Evolutionary conservation across 371 early-diverging fungal genomes (phyloP).

Genomic region (Batkoa obscura): DNA sequence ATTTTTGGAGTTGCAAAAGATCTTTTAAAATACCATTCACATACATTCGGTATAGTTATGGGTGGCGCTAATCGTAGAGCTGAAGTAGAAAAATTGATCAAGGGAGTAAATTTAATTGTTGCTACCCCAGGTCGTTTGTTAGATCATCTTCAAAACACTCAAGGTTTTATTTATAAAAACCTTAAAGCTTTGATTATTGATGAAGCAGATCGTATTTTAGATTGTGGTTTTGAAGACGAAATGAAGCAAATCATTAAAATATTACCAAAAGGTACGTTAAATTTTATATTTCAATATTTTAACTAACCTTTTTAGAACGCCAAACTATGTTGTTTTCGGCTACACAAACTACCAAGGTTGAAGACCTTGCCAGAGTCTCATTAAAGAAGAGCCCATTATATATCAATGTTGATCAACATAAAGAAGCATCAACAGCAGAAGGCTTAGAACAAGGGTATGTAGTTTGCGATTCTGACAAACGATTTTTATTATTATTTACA

Average conservation of each 20-base stretch:
- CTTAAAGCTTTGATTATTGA: conserved; percentile 87
- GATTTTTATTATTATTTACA: conserved; percentile 79
- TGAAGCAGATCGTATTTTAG: conserved; percentile 97
- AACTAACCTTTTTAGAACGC: conserved; percentile 25
- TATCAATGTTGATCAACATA: conserved; percentile 88
- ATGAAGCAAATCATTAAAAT: conserved; percentile 91
- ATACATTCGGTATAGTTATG: conserved; percentile 94
- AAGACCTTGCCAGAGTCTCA: conserved; percentile 87
- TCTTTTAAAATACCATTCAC: conserved; percentile 71
- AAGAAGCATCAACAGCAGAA: conserved; percentile 79
- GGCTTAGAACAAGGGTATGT: conserved; percentile 94
- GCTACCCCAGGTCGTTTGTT: conserved; percentile 97
- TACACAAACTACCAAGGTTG: conserved; percentile 95
- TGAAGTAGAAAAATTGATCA: conserved; percentile 79
- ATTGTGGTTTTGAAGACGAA: conserved; percentile 96
- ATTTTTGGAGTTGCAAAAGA: conserved; percentile 95
- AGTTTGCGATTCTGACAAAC: conserved; percentile 67
- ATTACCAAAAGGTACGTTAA: conserved; percentile 38
- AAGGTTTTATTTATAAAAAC: conserved; percentile 79
- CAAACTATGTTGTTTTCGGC: conserved; percentile 97
- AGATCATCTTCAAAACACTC: conserved; percentile 92
- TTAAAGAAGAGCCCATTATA: conserved; percentile 82
- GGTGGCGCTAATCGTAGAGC: conserved; percentile 93
- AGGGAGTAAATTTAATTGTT: conserved; percentile 88
- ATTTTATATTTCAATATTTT: neutral